These are phyloP conservation scores for Fusarium proliferatum DNA, from an alignment of 2,329 filamentous ascomycete genomes.

Conservation along the genomic window DNA sequence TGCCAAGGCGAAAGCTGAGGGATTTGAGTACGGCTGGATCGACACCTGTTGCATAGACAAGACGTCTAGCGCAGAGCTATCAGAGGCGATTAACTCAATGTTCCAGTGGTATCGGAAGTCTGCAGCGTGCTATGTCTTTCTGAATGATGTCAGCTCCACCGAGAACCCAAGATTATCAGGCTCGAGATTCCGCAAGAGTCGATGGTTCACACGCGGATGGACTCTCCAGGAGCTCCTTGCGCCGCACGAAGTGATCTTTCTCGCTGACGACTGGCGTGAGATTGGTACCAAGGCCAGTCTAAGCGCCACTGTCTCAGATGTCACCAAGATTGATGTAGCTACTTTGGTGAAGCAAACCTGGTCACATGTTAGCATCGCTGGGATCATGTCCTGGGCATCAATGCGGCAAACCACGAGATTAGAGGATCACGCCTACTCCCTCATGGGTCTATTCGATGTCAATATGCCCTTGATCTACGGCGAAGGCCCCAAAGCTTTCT, in stretches of 20 bases:
- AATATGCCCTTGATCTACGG: constrained; percentile 24
- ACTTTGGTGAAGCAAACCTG: constrained; percentile 10
- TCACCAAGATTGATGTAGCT: constrained; percentile 2
- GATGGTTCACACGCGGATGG: constrained; percentile 15
- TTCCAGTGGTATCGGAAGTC: constrained; percentile 9
- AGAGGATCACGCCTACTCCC: constrained; percentile 23
- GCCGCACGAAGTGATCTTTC: constrained; percentile 14
- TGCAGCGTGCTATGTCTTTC: constrained; percentile 12
- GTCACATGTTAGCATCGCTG: constrained; percentile 11
- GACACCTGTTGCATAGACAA: constrained; percentile 25
- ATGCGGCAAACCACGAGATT: constrained; percentile 8
- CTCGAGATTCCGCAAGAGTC: constrained; percentile 8
- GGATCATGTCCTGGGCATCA: constrained; percentile 22
- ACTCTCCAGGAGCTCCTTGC: constrained; percentile 16
- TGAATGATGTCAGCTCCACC: background rate
- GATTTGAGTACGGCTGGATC: constrained; percentile 19
- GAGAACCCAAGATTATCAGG: background rate
- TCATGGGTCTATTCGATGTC: constrained; percentile 12
- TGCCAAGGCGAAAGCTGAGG: constrained; percentile 4
- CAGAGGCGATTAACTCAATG: constrained; percentile 14
- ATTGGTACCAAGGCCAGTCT: constrained; percentile 5
- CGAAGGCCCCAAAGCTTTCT: constrained; percentile 13
- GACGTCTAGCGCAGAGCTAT: constrained; percentile 17
- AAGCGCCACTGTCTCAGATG: background rate
- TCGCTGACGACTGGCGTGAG: background rate